Percentiles rank a stretch among this genome's conserved stretches.
phyloP scores from a whole-genome alignment of 1,139 yeast species.

The Nematodospora anomalae region DNA sequence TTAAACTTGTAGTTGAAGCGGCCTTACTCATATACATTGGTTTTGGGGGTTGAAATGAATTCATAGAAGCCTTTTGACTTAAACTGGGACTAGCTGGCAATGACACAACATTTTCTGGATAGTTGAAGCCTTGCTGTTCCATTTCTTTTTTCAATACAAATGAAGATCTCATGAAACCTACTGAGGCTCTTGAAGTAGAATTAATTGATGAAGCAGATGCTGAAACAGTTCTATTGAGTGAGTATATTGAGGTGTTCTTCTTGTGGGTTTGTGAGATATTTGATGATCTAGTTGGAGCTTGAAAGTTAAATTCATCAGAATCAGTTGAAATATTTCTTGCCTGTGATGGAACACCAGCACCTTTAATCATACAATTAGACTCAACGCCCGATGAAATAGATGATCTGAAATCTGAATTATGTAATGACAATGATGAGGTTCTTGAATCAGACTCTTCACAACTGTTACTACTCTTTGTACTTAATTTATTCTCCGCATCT shows the following conservation, averaged over 20 bases:
- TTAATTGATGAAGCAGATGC: slow-evolving; percentile 17
- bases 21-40: slow-evolving; percentile 7
- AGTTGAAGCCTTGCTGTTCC: slow-evolving; percentile 26
- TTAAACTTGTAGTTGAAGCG: slow-evolving; percentile 8
- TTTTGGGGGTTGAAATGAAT: slow-evolving; percentile 4
- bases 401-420: slow-evolving; percentile 38
- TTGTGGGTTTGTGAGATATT: slow-evolving; percentile 2
- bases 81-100: slow-evolving; percentile 10
- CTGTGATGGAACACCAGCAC: slow-evolving; percentile 9
- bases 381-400: slow-evolving; percentile 23
- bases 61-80: slow-evolving; percentile 2
- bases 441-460: slow-evolving; percentile 22
- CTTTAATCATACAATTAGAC: slow-evolving; percentile 6
- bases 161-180: slow-evolving; percentile 43
- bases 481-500: slow-evolving; percentile 25
- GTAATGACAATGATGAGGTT: slow-evolving; percentile 42
- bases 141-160: slow-evolving; percentile 38
- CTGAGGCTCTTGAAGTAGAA: slow-evolving; percentile 28
- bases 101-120: slow-evolving; percentile 30
- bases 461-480: slow-evolving; percentile 14
- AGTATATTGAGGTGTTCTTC: slow-evolving; percentile 8
- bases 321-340: slow-evolving; percentile 10
- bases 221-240: slow-evolving; percentile 14
- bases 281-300: neutral
- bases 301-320: slow-evolving; percentile 10